Percentiles rank a stretch among this genome's conserved stretches.
phyloP scores from a whole-genome alignment of 805 yeast genomes.

The Wickerhamomyces chaumierensis region DNA sequence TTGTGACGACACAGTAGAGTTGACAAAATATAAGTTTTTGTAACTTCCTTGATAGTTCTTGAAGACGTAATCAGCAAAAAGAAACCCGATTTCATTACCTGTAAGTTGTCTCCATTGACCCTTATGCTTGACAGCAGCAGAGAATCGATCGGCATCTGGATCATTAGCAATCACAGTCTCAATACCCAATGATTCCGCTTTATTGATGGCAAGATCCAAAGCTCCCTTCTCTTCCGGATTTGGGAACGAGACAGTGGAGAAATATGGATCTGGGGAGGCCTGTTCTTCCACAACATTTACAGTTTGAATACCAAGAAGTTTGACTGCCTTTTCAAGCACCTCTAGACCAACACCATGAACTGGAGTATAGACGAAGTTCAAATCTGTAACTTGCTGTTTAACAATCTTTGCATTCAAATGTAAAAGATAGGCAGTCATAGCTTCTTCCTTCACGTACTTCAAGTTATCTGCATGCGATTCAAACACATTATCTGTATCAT shows the following conservation, averaged over 20 bases:
- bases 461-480: slow-evolving; percentile 20
- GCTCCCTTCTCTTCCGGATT: slow-evolving; percentile 97
- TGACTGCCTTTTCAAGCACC: slow-evolving; percentile 34
- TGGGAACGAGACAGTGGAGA: slow-evolving; percentile 81
- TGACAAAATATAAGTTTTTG: slow-evolving; percentile 43
- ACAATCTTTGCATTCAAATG: slow-evolving; percentile 24
- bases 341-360: slow-evolving; percentile 91
- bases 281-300: slow-evolving; percentile 49
- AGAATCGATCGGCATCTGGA: slow-evolving; percentile 95
- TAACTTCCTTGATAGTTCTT: slow-evolving; percentile 16
- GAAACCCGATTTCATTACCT: slow-evolving; percentile 83
- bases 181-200: slow-evolving; percentile 40
- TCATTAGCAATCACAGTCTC: slow-evolving; percentile 76
- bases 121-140: slow-evolving; percentile 52
- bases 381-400: slow-evolving; percentile 13
- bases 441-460: slow-evolving; percentile 28
- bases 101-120: slow-evolving; percentile 65
- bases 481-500: slow-evolving; percentile 34
- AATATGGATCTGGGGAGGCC: slow-evolving; percentile 68
- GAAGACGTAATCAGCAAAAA: slow-evolving; percentile 62
- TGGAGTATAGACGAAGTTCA: slow-evolving; percentile 74
- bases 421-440: slow-evolving; percentile 30
- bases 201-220: slow-evolving; percentile 51
- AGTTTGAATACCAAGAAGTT: slow-evolving; percentile 24
- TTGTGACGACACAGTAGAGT: slow-evolving; percentile 90